Percentiles rank a stretch among this genome's conserved stretches.
Evolutionary conservation across 1,284 basidiomycete genomes (phyloP).

Genomic region (Moesziomyces sp.): DNA sequence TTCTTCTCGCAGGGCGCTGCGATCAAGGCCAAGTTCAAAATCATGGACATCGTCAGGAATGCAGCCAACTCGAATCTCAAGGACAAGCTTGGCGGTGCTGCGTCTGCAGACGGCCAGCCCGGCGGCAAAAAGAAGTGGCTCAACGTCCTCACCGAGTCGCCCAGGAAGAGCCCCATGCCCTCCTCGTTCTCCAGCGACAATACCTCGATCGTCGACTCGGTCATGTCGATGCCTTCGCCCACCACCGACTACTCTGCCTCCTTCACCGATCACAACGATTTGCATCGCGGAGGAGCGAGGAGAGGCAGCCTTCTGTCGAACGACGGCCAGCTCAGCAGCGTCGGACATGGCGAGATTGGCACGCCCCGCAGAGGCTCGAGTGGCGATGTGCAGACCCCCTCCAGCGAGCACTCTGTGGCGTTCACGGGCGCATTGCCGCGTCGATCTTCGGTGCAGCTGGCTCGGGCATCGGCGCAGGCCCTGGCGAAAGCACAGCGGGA

Average conservation of each 20-base stretch:
- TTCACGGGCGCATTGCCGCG: slow-evolving; percentile 11
- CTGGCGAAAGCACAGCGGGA: slow-evolving; percentile 30
- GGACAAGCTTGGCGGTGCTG: slow-evolving; percentile 29
- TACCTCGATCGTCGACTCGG: slow-evolving; percentile 25
- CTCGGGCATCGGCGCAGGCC: slow-evolving; percentile 18
- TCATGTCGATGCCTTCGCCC: slow-evolving; percentile 15
- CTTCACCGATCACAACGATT: slow-evolving; percentile 7
- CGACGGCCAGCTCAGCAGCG: slow-evolving; percentile 13
- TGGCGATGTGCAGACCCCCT: slow-evolving; percentile 8
- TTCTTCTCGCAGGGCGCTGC: slow-evolving; percentile 55
- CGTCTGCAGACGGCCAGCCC: slow-evolving; percentile 10
- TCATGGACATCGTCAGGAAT: slow-evolving; percentile 52
- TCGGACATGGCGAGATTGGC: slow-evolving; percentile 11
- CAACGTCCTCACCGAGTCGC: slow-evolving; percentile 20
- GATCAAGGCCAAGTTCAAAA: slow-evolving; percentile 56
- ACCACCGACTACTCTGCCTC: slow-evolving; percentile 7
- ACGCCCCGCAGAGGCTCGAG: slow-evolving; percentile 6
- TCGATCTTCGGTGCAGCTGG: slow-evolving; percentile 21
- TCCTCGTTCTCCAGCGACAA: slow-evolving; percentile 22
- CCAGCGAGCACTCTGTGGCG: slow-evolving; percentile 5
- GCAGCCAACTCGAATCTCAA: slow-evolving; percentile 35
- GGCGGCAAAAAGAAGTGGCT: slow-evolving; percentile 43
- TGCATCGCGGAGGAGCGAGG: slow-evolving; percentile 4
- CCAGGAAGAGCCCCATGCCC: slow-evolving; percentile 8
- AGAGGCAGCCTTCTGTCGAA: slow-evolving; percentile 23